phyloP scores from a whole-genome alignment of 345 rosid genomes.

The Citrus australasica region DNA sequence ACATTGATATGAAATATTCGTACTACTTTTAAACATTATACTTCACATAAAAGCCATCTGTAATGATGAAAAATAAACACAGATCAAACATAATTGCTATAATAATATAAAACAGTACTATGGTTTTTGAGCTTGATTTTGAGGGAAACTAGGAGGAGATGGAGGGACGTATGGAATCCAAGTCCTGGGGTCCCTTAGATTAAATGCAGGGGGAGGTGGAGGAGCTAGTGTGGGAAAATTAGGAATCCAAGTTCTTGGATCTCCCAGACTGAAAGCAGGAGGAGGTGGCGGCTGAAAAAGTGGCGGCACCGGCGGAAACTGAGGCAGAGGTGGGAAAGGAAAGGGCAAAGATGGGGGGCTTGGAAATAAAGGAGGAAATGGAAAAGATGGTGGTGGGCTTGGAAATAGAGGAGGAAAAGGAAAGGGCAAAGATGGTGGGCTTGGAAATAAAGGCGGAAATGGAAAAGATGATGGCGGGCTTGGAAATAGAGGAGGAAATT shows the following conservation, averaged over 20 bases:
- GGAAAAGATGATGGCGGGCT: neutral
- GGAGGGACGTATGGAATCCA: slow-evolving; percentile 39
- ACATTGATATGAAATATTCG: neutral
- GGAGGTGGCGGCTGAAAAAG: slow-evolving; percentile 35
- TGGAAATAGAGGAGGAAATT: slow-evolving; percentile 6
- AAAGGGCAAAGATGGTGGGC: neutral
- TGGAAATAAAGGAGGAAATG: slow-evolving; percentile 17
- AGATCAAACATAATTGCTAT: neutral
- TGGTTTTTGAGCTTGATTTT: slow-evolving; percentile 16
- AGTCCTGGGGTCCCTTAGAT: slow-evolving; percentile 38
- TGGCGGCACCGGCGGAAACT: slow-evolving; percentile 5
- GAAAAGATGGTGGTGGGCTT: slow-evolving; percentile 2
- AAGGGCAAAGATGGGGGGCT: slow-evolving; percentile 32
- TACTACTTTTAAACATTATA: neutral
- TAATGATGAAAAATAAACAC: neutral
- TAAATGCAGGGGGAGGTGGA: slow-evolving; percentile 34
- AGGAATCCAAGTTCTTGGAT: slow-evolving; percentile 51
- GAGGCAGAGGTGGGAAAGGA: slow-evolving; percentile 19
- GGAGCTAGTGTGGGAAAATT: slow-evolving; percentile 37
- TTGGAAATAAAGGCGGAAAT: no score
- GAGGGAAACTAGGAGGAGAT: slow-evolving; percentile 28
- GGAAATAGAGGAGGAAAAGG: slow-evolving; percentile 11
- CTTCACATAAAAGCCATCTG: neutral
- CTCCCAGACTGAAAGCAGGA: slow-evolving; percentile 27
- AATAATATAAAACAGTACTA: slow-evolving; percentile 2